phyloP scores from a whole-genome alignment of 2,329 filamentous ascomycete genomes.

The Cercospora zeina region DNA sequence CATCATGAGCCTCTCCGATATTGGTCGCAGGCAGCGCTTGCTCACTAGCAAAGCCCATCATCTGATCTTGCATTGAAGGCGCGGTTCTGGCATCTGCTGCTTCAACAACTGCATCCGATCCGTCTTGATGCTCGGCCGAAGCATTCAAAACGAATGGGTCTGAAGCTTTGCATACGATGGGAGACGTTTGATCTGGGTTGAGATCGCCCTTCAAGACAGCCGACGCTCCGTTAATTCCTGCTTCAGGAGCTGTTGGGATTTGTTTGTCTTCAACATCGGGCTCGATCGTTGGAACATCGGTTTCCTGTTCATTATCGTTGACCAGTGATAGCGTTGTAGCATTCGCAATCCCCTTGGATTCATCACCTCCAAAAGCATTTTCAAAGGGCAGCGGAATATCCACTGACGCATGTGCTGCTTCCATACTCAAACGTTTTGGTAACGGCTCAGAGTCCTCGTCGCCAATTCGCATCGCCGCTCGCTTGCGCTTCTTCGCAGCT shows the following conservation, averaged over 20 bases:
- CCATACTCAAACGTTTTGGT: neutral
- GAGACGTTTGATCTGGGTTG: neutral
- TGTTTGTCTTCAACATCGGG: neutral
- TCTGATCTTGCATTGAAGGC: neutral
- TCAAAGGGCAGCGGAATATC: neutral
- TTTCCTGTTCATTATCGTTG: neutral
- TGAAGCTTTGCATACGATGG: neutral
- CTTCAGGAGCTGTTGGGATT: neutral
- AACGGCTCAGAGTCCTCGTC: neutral
- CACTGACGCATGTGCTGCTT: neutral
- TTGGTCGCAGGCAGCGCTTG: neutral
- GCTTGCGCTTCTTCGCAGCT: conserved; percentile 3
- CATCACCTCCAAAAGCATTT: neutral
- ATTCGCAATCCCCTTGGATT: neutral
- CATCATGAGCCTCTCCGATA: neutral
- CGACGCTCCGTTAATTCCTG: neutral
- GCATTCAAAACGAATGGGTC: neutral
- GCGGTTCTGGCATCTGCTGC: neutral
- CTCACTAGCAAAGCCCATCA: neutral
- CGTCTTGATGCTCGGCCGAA: neutral
- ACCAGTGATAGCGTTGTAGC: neutral
- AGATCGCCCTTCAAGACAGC: neutral
- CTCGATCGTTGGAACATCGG: neutral
- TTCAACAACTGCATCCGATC: neutral
- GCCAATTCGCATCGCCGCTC: neutral